Evolutionary conservation across 768 basidiomycete species (phyloP).

Genomic region (Lactarius trivialis): DNA sequence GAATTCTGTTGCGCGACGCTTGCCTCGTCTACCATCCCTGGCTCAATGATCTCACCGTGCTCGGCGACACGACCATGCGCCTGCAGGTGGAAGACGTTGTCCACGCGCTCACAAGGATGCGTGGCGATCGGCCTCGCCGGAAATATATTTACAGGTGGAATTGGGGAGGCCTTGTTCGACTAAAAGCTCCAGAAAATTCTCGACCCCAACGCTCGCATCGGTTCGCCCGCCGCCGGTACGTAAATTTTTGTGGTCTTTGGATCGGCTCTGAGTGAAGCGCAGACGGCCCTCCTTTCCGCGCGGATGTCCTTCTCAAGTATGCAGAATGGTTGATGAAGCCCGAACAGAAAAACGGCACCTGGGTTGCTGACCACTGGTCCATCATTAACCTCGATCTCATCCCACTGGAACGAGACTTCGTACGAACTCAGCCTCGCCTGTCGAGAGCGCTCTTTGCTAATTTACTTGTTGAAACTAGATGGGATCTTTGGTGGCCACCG

Average conservation of each 20-base stretch:
- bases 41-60: constrained; percentile 18
- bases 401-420: constrained; percentile 16
- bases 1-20: constrained; percentile 11
- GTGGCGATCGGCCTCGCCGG: constrained; percentile 13
- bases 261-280: background rate
- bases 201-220: constrained; percentile 12
- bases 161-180: constrained; percentile 16
- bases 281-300: constrained; percentile 20
- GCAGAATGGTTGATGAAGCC: constrained; percentile 18
- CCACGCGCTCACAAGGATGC: constrained; percentile 12
- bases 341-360: constrained; percentile 15
- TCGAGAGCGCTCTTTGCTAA: background rate
- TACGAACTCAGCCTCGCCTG: background rate
- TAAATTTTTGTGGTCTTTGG: background rate
- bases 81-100: constrained; percentile 12
- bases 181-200: constrained; percentile 2
- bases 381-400: constrained; percentile 19
- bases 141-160: constrained; percentile 17
- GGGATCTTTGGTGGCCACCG: background rate
- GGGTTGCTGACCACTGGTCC: constrained; percentile 16
- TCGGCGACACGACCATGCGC: constrained; percentile 8
- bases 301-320: constrained; percentile 5
- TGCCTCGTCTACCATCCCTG: constrained; percentile 17
- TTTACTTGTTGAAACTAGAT: background rate
- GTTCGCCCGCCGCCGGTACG: constrained; percentile 16